Conservation (phyloP, 495 filamentous ascomycete species). For the Penicillium psychrofluorescens region DNA sequence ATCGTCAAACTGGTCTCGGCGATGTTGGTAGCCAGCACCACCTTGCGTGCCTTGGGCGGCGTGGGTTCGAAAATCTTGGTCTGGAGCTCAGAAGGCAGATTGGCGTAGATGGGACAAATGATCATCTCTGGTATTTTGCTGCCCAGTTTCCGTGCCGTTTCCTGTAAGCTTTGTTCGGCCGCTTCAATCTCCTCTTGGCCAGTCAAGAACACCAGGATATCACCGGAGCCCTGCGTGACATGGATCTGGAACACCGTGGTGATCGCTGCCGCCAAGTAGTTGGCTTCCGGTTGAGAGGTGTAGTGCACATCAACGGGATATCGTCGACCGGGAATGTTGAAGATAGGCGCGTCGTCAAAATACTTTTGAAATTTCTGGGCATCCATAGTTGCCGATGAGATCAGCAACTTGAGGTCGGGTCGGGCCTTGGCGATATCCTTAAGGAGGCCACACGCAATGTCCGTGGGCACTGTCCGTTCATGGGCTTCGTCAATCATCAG, state of each 20-base stretch:
- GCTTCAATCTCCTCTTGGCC: slow-evolving; percentile 89
- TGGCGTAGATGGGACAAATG: slow-evolving; percentile 83
- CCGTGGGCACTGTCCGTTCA: slow-evolving; percentile 85
- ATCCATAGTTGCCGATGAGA: slow-evolving; percentile 93
- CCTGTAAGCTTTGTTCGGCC: slow-evolving; percentile 70
- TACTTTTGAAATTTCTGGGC: slow-evolving; percentile 89
- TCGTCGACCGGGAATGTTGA: slow-evolving; percentile 87
- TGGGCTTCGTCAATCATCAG: slow-evolving; percentile 98
- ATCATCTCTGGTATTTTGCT: slow-evolving; percentile 80
- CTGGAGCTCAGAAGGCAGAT: slow-evolving; percentile 78
- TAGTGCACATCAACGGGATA: slow-evolving; percentile 93
- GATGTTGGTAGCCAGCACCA: slow-evolving; percentile 85
- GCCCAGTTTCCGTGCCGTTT: slow-evolving; percentile 74
- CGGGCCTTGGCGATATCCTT: slow-evolving; percentile 86
- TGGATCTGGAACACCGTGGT: slow-evolving; percentile 97
- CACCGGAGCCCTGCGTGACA: slow-evolving; percentile 75
- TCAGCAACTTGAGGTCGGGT: slow-evolving; percentile 84
- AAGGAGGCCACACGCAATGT: slow-evolving; percentile 83
- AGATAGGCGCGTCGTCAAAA: slow-evolving; percentile 92
- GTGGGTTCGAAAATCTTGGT: slow-evolving; percentile 88
- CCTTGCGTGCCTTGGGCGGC: slow-evolving; percentile 70
- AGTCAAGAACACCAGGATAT: slow-evolving; percentile 86
- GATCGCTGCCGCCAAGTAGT: slow-evolving; percentile 86
- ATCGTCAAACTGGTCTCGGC: slow-evolving; percentile 86
- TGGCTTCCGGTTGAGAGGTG: slow-evolving; percentile 85